Conservation (phyloP, 1,284 basidiomycete genomes). For the Grifola frondosa region DNA sequence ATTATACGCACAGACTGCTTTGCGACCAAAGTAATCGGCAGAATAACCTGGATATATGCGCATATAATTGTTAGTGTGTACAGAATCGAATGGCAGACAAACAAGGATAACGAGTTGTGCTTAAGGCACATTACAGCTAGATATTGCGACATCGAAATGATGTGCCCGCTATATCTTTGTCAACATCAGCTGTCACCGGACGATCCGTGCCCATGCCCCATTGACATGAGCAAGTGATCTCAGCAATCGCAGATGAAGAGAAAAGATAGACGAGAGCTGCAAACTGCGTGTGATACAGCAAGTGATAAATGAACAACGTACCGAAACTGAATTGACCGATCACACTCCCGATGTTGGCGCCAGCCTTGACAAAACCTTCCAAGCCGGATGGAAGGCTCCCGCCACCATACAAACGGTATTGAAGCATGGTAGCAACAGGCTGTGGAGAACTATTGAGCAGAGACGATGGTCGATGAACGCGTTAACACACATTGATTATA, state of each 20-base stretch:
- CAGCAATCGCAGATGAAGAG: too few relatives aligned
- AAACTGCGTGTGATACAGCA: too few relatives aligned
- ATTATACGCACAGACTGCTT: slow-evolving; percentile 54
- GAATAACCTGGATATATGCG: slow-evolving; percentile 37
- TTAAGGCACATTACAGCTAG: too few relatives aligned
- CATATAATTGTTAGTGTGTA: neutral
- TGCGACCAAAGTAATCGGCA: slow-evolving; percentile 68
- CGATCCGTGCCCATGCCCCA: too few relatives aligned
- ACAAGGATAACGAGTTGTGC: too few relatives aligned
- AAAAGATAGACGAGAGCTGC: too few relatives aligned
- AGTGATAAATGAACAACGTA: slow-evolving; percentile 13
- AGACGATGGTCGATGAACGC: neutral
- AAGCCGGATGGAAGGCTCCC: slow-evolving; percentile 52
- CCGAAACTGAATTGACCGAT: slow-evolving; percentile 75
- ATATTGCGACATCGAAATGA: too few relatives aligned
- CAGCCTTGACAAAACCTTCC: slow-evolving; percentile 66
- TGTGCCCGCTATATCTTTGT: too few relatives aligned
- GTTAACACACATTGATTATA: slow-evolving; percentile 64
- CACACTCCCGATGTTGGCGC: slow-evolving; percentile 72
- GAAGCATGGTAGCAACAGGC: slow-evolving; percentile 76
- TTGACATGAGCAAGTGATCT: too few relatives aligned
- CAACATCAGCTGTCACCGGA: too few relatives aligned
- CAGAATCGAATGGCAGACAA: neutral
- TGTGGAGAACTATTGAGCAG: slow-evolving; percentile 22
- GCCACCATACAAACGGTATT: slow-evolving; percentile 67